These are phyloP conservation scores for Dictyostelium brefeldianum DNA, from an alignment of 78 protist species.

Conservation along the genomic window DNA sequence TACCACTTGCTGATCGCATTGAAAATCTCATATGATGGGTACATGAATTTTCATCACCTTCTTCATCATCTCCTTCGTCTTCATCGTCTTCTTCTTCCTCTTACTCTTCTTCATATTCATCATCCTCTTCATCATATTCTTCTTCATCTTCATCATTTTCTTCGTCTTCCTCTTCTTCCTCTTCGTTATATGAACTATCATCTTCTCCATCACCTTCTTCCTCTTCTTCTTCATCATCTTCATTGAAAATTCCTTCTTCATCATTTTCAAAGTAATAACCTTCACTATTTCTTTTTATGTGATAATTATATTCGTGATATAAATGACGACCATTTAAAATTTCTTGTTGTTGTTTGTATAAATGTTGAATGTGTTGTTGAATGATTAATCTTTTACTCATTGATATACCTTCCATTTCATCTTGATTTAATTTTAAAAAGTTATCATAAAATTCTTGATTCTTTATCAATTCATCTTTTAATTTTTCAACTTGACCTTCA, in stretches of 20 bases:
- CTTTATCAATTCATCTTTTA: neutral
- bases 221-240: constrained; percentile 5
- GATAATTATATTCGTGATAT: neutral
- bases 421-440: constrained; percentile 2
- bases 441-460: neutral
- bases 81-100: constrained; percentile 46
- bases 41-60: neutral
- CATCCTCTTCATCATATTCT: constrained; percentile 20
- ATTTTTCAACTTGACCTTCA: no score
- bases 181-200: neutral
- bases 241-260: constrained; percentile 19
- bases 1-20: neutral
- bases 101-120: constrained; percentile 58
- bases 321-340: neutral
- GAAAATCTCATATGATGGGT: constrained; percentile 8
- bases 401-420: constrained; percentile 2
- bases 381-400: constrained; percentile 10
- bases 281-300: constrained; percentile 4
- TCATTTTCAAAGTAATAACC: neutral
- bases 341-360: constrained; percentile 19
- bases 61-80: neutral
- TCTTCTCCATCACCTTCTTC: neutral
- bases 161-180: neutral
- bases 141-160: constrained; percentile 5
- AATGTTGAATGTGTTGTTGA: constrained; percentile 27